Percentiles rank a stretch among this genome's conserved stretches.
Evolutionary conservation across 306 rosid genomes (phyloP).

Genomic region (Aeschynomene evenia): DNA sequence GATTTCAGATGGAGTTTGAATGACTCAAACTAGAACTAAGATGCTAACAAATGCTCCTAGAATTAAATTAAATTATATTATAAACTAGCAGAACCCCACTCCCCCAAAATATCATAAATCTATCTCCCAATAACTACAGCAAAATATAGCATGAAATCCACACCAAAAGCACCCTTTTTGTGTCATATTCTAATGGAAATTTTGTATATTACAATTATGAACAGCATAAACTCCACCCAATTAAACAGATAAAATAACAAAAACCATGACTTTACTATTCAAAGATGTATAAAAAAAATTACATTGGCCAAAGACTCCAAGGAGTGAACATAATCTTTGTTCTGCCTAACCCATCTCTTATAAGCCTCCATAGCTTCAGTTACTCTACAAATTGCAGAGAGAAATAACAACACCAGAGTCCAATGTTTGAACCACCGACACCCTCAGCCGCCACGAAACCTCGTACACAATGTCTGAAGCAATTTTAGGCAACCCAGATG

Average conservation of each 20-base stretch:
- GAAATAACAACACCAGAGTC: not conserved
- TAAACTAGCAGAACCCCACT: not conserved
- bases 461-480: not conserved
- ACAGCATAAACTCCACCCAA: not conserved
- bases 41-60: not conserved
- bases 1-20: not conserved
- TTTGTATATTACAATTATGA: not conserved
- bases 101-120: not conserved
- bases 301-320: constrained; percentile 91
- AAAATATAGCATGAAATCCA: not conserved
- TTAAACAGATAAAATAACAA: not conserved
- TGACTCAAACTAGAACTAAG: not conserved
- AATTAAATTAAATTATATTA: not conserved
- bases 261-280: not conserved
- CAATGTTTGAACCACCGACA: not conserved
- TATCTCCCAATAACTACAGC: not conserved
- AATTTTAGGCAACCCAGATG: constrained; percentile 11
- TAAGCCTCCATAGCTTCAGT: constrained; percentile 69
- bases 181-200: not conserved
- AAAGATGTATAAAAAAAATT: not conserved
- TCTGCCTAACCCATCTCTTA: constrained; percentile 84
- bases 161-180: not conserved
- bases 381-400: constrained; percentile 15
- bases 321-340: constrained; percentile 80
- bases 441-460: not conserved